Conservation (phyloP, 768 basidiomycete species). For the Pisolithus microcarpus region DNA sequence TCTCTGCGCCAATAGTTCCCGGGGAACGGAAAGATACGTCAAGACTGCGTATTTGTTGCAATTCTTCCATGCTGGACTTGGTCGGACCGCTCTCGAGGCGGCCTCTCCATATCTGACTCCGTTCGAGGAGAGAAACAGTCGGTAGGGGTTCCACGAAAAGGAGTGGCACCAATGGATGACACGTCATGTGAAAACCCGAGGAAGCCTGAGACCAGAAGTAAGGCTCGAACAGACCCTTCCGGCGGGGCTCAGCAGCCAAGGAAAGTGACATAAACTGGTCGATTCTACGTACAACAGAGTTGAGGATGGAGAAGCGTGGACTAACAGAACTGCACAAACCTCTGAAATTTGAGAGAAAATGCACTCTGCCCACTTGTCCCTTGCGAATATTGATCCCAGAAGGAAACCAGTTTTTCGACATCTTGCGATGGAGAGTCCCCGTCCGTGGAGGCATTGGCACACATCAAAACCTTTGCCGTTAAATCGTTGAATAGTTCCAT, state of each 20-base stretch:
- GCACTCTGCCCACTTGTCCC: conserved; percentile 32
- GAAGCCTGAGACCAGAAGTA: conserved; percentile 58
- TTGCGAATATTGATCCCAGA: conserved; percentile 48
- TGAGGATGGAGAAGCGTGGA: not conserved
- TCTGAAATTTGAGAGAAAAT: conserved; percentile 51
- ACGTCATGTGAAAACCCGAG: conserved; percentile 30
- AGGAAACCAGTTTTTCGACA: conserved; percentile 41
- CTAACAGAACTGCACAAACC: conserved; percentile 35
- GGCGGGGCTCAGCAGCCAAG: conserved; percentile 63
- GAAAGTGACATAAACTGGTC: conserved; percentile 79
- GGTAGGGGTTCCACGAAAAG: conserved; percentile 74
- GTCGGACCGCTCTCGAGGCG: conserved; percentile 58
- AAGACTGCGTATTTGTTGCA: conserved; percentile 49
- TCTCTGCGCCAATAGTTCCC: conserved; percentile 9
- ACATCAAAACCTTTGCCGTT: conserved; percentile 43
- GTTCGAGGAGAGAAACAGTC: conserved; percentile 58
- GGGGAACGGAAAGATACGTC: conserved; percentile 38
- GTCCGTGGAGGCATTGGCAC: conserved; percentile 35
- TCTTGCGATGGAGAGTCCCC: conserved; percentile 40
- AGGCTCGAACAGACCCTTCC: conserved; percentile 70
- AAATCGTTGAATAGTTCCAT: conserved; percentile 47
- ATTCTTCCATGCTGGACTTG: conserved; percentile 44
- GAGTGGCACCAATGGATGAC: conserved; percentile 53
- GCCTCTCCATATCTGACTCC: conserved; percentile 54
- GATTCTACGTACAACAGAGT: conserved; percentile 33